Percentiles rank a stretch among this genome's conserved stretches.
Conservation (phyloP, 2,329 filamentous ascomycete species). For the Leptographium procerum region DNA sequence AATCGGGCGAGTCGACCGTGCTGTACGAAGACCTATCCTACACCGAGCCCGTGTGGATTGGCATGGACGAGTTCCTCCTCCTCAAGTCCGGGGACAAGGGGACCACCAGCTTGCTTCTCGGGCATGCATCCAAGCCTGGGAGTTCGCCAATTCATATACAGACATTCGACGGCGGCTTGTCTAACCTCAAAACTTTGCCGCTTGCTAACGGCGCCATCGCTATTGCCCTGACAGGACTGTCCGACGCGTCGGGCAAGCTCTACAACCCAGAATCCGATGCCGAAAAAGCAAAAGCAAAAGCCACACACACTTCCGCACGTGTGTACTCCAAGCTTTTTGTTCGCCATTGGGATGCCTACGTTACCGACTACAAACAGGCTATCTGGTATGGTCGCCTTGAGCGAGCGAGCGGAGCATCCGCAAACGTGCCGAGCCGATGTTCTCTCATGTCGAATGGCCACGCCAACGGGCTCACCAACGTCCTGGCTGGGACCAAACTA, state of each 20-base stretch:
- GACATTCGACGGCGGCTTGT: constrained; percentile 39
- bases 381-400: constrained; percentile 61
- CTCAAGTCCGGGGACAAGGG: constrained; percentile 39
- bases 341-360: constrained; percentile 74
- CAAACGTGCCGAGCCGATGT: neutral
- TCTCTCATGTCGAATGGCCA: constrained; percentile 21
- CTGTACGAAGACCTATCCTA: constrained; percentile 54
- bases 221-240: constrained; percentile 50
- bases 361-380: constrained; percentile 55
- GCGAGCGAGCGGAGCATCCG: constrained; percentile 17
- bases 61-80: constrained; percentile 49
- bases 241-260: constrained; percentile 57
- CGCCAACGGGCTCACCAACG: constrained; percentile 46
- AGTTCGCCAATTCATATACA: constrained; percentile 33
- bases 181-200: constrained; percentile 47
- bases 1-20: constrained; percentile 50
- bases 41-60: constrained; percentile 67
- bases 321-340: constrained; percentile 68
- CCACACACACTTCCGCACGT: constrained; percentile 51
- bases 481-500: constrained; percentile 46
- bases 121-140: constrained; percentile 22
- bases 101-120: constrained; percentile 33
- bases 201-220: constrained; percentile 38
- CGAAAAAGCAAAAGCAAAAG: constrained; percentile 28
- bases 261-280: constrained; percentile 48